Percentiles rank a stretch among this genome's conserved stretches.
phyloP scores from a whole-genome alignment of 345 rosid species.

The Syzygium oleosum region DNA sequence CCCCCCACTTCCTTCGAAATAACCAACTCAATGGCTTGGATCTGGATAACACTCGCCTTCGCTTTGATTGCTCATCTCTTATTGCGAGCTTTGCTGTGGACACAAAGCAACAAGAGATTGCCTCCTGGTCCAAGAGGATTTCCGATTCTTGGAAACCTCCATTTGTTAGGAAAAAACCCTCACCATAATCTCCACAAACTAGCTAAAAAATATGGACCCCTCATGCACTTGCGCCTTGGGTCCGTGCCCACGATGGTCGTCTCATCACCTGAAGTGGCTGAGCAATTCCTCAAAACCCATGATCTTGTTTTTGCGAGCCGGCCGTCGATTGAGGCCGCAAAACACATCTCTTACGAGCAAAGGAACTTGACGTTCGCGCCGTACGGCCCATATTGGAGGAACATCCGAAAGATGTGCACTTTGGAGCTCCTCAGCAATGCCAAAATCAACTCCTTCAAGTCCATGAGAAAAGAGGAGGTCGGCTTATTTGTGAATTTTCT shows the following conservation, averaged over 20 bases:
- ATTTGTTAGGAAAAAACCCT: conserved; percentile 18
- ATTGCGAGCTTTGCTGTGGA: conserved; percentile 11
- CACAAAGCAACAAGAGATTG: conserved; percentile 13
- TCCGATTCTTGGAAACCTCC: conserved; percentile 32
- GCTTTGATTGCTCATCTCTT: neutral
- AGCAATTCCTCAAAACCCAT: conserved; percentile 27
- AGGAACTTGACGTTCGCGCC: conserved; percentile 8
- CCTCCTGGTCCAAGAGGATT: conserved; percentile 41
- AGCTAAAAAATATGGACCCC: conserved; percentile 31
- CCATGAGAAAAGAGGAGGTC: conserved; percentile 27
- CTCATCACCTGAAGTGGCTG: conserved; percentile 35
- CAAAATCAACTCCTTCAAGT: conserved; percentile 20
- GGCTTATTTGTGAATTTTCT: conserved; percentile 12
- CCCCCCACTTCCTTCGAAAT: neutral
- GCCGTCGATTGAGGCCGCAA: conserved; percentile 11
- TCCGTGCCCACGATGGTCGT: conserved; percentile 17
- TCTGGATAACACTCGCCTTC: neutral
- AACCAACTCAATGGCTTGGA: neutral
- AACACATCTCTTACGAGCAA: conserved; percentile 9
- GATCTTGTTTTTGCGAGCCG: conserved; percentile 31
- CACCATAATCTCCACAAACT: conserved; percentile 22
- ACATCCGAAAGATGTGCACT: conserved; percentile 33
- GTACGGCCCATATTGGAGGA: conserved; percentile 34
- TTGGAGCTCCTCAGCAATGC: conserved; percentile 21
- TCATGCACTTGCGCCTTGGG: conserved; percentile 28